These are phyloP conservation scores for Pichia deserticola DNA, from an alignment of 805 yeast species.

Conservation along the genomic window DNA sequence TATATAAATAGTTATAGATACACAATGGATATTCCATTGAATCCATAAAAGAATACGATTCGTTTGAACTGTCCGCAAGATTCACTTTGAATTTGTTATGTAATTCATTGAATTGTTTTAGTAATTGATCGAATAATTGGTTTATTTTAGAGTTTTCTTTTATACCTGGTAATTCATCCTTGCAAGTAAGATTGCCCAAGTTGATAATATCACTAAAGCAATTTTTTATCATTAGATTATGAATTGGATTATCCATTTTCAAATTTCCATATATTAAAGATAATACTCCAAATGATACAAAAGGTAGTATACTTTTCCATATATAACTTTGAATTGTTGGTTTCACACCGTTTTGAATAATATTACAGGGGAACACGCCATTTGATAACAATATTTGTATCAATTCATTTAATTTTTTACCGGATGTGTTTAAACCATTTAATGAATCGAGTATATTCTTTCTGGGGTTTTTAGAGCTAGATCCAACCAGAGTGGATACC, in stretches of 20 bases:
- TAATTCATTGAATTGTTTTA: slow-evolving; percentile 18
- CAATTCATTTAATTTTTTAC: slow-evolving; percentile 15
- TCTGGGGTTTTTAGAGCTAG: slow-evolving; percentile 7
- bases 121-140: slow-evolving; percentile 13
- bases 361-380: slow-evolving; percentile 21
- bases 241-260: slow-evolving; percentile 6
- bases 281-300: slow-evolving; percentile 18
- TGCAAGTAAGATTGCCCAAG: slow-evolving; percentile 19
- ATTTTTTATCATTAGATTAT: slow-evolving; percentile 14
- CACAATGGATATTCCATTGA: slow-evolving; percentile 13
- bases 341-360: slow-evolving; percentile 20
- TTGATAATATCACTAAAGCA: slow-evolving; percentile 17
- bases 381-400: slow-evolving; percentile 17
- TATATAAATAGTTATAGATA: slow-evolving; percentile 17
- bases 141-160: slow-evolving; percentile 11
- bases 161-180: slow-evolving; percentile 21
- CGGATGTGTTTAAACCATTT: slow-evolving; percentile 17
- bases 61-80: not conserved
- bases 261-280: slow-evolving; percentile 18
- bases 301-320: slow-evolving; percentile 25
- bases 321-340: slow-evolving; percentile 23
- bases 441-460: slow-evolving; percentile 6
- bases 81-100: slow-evolving; percentile 8
- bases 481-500: slow-evolving; percentile 23
- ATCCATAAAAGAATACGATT: not conserved